phyloP scores from a whole-genome alignment of 192 early-diverging fungal species.

The Spinellus fusiger region DNA sequence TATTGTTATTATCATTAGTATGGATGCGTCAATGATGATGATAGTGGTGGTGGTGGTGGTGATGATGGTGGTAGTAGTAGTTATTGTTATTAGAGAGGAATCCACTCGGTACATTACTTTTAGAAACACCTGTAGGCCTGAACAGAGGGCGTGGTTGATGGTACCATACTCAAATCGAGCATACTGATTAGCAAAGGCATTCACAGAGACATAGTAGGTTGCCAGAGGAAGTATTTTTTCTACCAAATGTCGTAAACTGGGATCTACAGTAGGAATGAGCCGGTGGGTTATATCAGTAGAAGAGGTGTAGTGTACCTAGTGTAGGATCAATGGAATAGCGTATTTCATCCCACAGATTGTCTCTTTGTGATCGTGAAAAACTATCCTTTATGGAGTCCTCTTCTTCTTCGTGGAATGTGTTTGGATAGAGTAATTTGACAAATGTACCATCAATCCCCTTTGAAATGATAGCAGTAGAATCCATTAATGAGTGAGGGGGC shows the following conservation, averaged over 20 bases:
- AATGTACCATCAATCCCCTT: conserved; percentile 79
- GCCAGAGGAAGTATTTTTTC: conserved; percentile 76
- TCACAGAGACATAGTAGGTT: conserved; percentile 65
- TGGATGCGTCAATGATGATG: too few species aligned
- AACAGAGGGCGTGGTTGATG: conserved; percentile 85
- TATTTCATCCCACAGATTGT: conserved; percentile 22
- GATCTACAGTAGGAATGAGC: conserved; percentile 31
- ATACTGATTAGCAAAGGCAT: conserved; percentile 72
- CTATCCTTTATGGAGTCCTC: conserved; percentile 33
- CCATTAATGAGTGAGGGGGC: background rate
- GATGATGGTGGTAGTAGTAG: too few species aligned
- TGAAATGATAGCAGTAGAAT: background rate
- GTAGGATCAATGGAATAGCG: conserved; percentile 39
- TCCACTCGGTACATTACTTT: conserved; percentile 59
- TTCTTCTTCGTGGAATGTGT: conserved; percentile 38
- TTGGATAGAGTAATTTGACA: conserved; percentile 39
- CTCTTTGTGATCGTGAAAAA: background rate
- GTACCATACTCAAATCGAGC: conserved; percentile 75
- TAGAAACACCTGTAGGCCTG: conserved; percentile 66
- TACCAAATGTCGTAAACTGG: conserved; percentile 65
- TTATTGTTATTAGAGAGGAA: too few species aligned
- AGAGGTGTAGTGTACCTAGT: conserved; percentile 32
- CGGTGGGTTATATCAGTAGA: background rate
- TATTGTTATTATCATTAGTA: background rate
- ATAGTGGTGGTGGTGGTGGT: too few species aligned